These are phyloP conservation scores for Ophiostoma sp. DNA, from an alignment of 2,329 filamentous ascomycete species.

Conservation along the genomic window DNA sequence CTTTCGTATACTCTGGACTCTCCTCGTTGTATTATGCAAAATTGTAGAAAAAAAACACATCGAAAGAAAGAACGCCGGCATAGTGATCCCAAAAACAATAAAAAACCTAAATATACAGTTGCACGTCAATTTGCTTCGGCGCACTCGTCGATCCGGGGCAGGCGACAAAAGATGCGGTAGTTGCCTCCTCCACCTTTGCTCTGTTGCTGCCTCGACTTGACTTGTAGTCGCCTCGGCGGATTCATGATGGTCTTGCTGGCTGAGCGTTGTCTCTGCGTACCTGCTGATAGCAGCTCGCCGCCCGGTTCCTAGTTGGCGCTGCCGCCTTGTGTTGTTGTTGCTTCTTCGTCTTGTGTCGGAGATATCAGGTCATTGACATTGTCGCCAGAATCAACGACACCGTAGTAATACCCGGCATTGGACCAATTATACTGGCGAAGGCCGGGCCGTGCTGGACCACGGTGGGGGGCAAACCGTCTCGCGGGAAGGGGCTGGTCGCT, in stretches of 20 bases:
- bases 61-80: neutral
- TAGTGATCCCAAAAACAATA: neutral
- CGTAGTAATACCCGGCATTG: neutral
- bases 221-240: neutral
- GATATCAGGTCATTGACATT: neutral
- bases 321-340: neutral
- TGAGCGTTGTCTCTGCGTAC: neutral
- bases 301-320: constrained; percentile 19
- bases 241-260: neutral
- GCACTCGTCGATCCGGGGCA: constrained; percentile 15
- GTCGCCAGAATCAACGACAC: neutral
- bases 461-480: neutral
- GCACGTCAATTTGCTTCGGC: constrained; percentile 3
- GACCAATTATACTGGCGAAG: constrained; percentile 10
- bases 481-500: neutral
- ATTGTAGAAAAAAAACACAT: neutral
- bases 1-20: neutral
- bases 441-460: neutral
- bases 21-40: neutral
- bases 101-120: constrained; percentile 11
- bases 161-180: neutral
- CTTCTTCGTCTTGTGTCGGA: neutral
- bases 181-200: neutral
- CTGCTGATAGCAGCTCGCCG: neutral
- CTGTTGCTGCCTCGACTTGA: neutral